A percentile compares a stretch with the other conserved stretches of the same genome.
Evolutionary conservation across 495 filamentous ascomycete genomes (phyloP).

Genomic region (Halenospora varia): DNA sequence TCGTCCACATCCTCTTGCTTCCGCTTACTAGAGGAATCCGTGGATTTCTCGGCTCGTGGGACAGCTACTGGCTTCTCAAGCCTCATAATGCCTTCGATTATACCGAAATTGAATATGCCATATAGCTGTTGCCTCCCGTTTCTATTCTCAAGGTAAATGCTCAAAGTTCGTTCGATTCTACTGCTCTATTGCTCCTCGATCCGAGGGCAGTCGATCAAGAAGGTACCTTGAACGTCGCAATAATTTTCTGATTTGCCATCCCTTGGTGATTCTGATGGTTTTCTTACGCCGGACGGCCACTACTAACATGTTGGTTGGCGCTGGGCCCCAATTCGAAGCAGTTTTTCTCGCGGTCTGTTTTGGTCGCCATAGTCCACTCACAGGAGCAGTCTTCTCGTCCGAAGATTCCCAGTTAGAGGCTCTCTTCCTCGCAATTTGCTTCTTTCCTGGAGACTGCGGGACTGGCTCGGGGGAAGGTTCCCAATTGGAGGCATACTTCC

Average conservation of each 20-base stretch:
- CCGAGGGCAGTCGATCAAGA: background rate
- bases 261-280: background rate
- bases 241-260: background rate
- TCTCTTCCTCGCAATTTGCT: background rate
- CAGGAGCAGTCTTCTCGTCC: background rate
- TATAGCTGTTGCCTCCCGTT: background rate
- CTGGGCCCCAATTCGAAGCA: too few species aligned
- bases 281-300: too few species aligned
- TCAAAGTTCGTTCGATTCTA: too few species aligned
- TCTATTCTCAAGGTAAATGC: background rate
- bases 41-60: background rate
- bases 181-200: slow-evolving; percentile 6
- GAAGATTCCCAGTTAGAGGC: background rate
- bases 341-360: background rate
- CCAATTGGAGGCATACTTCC: background rate
- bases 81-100: slow-evolving; percentile 11
- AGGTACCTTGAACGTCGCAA: slow-evolving; percentile 8
- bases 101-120: slow-evolving; percentile 1
- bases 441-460: background rate
- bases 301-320: too few species aligned
- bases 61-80: slow-evolving; percentile 9
- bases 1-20: slow-evolving; percentile 1
- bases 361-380: too few species aligned
- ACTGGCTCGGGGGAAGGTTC: background rate
- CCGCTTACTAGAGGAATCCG: background rate